Evolutionary conservation across 345 rosid genomes (phyloP).

Genomic region (Citrus hindsii): DNA sequence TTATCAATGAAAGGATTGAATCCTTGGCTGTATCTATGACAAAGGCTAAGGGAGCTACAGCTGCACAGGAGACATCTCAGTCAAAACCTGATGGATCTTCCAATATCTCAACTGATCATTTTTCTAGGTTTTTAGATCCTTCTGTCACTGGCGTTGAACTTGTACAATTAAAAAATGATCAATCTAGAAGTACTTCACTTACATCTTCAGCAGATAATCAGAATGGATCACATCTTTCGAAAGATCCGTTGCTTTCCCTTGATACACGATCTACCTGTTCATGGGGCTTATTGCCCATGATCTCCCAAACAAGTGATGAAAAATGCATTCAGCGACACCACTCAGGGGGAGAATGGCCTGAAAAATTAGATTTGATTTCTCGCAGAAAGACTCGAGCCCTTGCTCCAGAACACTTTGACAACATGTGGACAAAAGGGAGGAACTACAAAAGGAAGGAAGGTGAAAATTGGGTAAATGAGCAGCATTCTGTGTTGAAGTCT

Average conservation of each 20-base stretch:
- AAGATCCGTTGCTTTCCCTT: conserved; percentile 91
- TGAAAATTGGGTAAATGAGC: conserved; percentile 33
- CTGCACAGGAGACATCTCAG: conserved; percentile 52
- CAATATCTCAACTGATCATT: conserved; percentile 62
- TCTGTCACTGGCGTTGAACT: conserved; percentile 91
- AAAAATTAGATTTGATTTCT: conserved; percentile 71
- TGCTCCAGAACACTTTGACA: conserved; percentile 95
- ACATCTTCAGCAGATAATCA: conserved; percentile 33
- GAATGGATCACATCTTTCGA: conserved; percentile 42
- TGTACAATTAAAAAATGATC: conserved; percentile 66
- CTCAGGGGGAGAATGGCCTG: conserved; percentile 79
- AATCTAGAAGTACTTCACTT: conserved; percentile 32
- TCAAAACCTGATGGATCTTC: conserved; percentile 54
- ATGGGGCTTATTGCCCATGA: conserved; percentile 62
- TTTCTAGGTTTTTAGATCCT: conserved; percentile 71
- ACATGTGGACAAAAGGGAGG: conserved; percentile 98
- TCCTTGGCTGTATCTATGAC: conserved; percentile 50
- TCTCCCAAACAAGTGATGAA: conserved; percentile 42
- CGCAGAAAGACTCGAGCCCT: conserved; percentile 83
- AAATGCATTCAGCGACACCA: conserved; percentile 38
- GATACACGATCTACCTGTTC: conserved; percentile 72
- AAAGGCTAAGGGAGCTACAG: conserved; percentile 49
- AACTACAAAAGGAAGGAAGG: conserved; percentile 61
- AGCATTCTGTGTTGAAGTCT: conserved; percentile 32
- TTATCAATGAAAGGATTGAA: conserved; percentile 91